A percentile compares a stretch with the other conserved stretches of the same genome.
Evolutionary conservation across 2,329 filamentous ascomycete genomes (phyloP).

Genomic region (Fusarium sp.): DNA sequence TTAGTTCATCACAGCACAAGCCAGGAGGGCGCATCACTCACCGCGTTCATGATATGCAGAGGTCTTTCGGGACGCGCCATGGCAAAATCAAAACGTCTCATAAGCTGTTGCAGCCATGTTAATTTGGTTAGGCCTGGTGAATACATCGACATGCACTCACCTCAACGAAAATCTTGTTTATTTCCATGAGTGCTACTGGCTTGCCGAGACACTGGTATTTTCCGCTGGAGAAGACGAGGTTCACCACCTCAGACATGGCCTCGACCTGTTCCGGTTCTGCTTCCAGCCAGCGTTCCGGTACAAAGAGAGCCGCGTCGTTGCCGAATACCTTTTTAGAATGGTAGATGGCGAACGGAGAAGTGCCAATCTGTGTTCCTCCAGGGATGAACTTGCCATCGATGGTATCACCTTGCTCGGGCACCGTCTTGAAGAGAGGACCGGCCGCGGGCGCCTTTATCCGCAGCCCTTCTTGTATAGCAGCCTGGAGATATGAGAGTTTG

Average conservation of each 20-base stretch:
- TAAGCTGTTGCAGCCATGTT: neutral
- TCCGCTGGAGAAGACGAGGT: conserved; percentile 58
- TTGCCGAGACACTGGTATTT: conserved; percentile 60
- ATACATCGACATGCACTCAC: conserved; percentile 42
- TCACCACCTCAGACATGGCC: conserved; percentile 53
- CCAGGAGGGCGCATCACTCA: neutral
- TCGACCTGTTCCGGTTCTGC: conserved; percentile 47
- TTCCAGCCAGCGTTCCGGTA: conserved; percentile 63
- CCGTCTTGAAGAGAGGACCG: conserved; percentile 48
- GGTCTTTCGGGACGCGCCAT: conserved; percentile 15
- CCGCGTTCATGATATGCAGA: conserved; percentile 23
- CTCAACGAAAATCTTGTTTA: conserved; percentile 58
- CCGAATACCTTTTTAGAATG: conserved; percentile 53
- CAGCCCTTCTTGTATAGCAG: conserved; percentile 60
- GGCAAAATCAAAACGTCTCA: conserved; percentile 28
- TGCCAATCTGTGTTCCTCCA: conserved; percentile 58
- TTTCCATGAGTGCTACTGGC: conserved; percentile 55
- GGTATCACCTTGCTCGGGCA: conserved; percentile 53
- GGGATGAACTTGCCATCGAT: conserved; percentile 57
- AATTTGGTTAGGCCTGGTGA: neutral
- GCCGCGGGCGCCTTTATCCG: conserved; percentile 58
- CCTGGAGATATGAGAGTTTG: conserved; percentile 58
- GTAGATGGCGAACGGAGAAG: conserved; percentile 55
- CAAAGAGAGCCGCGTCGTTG: conserved; percentile 55
- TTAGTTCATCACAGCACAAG: neutral